Base-by-base conservation (phyloP, 768 basidiomycete genomes). In the Serendipita vermifera region DNA sequence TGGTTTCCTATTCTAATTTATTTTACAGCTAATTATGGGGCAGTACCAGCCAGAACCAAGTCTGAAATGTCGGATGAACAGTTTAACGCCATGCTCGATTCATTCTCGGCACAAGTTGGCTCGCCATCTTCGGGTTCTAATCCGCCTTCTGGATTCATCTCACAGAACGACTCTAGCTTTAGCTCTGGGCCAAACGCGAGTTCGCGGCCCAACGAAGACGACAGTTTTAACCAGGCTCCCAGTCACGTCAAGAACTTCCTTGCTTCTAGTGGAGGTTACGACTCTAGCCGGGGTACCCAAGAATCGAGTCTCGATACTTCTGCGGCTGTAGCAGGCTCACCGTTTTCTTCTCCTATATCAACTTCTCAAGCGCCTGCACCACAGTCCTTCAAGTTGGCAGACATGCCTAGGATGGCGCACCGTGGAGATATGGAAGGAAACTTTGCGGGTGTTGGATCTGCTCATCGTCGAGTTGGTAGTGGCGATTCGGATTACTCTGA, bases 11-110 rank as follows among this genome's bases (percentile, higher is more conserved):
- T 11, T 24, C 9, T 11, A 43, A 43, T 22, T 24, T 13, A 14
- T 43, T 13, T 15, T 14, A 22, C 29, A 20, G 27, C 20, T 15
- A n/a, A 41, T 41, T 29, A 51, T 26, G 46, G 46, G n/a, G 46
- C 46, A 22, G 9, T n/a, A 9, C 31, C 31, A 7, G 6, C 22
- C 20, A 51, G 29, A 29, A n/a, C n/a, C n/a, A 29, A 51, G 46
- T 29, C 46, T 9, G 31, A 20, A 26, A 17, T 51, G 9, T 22
- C 46, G 15, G 46, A 51, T 15, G 46, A 51, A 5, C 46, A 51
- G 46, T 51, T 51, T 51, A 51, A 51, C 29, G 46, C 46, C 6
- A 51, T 51, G 46, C 22, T 51, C 5, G 46, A 51, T n/a, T 51
- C 46, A 5, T 51, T 51, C 22, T 17, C 17, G n/a, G 46, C 5